Percentiles rank a stretch among this genome's conserved stretches.
Conservation (phyloP, 2,329 filamentous ascomycete species). For the Aspergillus sp. region DNA sequence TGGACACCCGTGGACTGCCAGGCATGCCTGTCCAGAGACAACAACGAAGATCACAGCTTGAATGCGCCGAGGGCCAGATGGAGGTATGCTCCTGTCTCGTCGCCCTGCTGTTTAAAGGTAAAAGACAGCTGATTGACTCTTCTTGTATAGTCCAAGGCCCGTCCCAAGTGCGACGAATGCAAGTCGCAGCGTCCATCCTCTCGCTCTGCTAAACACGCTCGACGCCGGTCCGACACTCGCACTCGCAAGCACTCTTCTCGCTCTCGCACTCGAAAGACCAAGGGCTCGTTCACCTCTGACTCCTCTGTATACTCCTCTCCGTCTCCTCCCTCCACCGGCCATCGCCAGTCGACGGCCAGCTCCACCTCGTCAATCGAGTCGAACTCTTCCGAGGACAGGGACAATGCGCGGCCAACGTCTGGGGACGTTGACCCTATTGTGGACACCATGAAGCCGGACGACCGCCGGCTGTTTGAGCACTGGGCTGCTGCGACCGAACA, state of each 20-base stretch:
- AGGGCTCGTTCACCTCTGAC: neutral
- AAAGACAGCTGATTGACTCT: neutral
- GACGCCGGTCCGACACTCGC: neutral
- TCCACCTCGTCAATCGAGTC: neutral
- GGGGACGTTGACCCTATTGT: neutral
- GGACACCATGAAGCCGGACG: neutral
- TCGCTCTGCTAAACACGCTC: neutral
- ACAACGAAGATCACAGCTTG: neutral
- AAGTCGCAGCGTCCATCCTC: neutral
- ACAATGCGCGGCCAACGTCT: neutral
- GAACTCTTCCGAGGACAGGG: neutral
- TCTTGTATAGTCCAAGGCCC: neutral
- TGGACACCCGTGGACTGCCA: neutral
- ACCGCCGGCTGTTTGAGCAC: neutral
- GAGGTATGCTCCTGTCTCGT: neutral
- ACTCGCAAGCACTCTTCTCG: neutral
- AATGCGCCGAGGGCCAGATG: conserved; percentile 4
- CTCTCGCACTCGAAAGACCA: neutral
- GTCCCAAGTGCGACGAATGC: conserved; percentile 5
- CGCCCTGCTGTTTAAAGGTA: no score
- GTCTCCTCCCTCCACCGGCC: neutral
- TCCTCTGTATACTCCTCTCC: neutral
- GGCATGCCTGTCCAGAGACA: conserved; percentile 3
- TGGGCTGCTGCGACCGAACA: conserved; percentile 1
- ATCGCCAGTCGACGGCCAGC: neutral